A percentile compares a stretch with the other conserved stretches of the same genome.
These are phyloP conservation scores for Polyrhizophydium stewartii DNA, from an alignment of 371 early-diverging fungal species.

Conservation along the genomic window DNA sequence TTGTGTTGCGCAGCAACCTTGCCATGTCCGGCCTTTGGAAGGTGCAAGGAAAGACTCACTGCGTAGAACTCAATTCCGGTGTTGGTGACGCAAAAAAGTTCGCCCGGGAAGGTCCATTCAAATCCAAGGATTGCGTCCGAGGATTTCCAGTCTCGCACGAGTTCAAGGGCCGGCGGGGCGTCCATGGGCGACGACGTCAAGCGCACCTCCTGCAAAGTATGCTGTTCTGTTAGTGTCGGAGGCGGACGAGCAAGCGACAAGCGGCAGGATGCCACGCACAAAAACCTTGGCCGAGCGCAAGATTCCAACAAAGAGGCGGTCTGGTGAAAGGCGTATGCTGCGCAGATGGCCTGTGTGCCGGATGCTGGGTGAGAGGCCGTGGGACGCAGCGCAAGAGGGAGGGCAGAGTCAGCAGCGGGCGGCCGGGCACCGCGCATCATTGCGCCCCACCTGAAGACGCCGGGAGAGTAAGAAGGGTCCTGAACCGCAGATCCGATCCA, in stretches of 20 bases:
- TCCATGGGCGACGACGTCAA: not conserved
- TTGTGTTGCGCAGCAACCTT: too few species aligned
- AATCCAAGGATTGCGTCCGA: slow-evolving; percentile 39
- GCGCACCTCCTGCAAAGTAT: slow-evolving; percentile 3
- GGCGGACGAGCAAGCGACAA: not conserved
- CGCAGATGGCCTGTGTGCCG: slow-evolving; percentile 25
- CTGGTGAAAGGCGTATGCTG: slow-evolving; percentile 19
- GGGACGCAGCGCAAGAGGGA: not conserved
- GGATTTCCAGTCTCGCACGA: slow-evolving; percentile 16
- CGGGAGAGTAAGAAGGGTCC: too few species aligned
- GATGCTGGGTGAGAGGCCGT: not conserved
- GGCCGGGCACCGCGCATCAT: too few species aligned
- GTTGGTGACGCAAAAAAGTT: slow-evolving; percentile 23
- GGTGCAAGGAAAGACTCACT: slow-evolving; percentile 16
- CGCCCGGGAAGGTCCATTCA: slow-evolving; percentile 33
- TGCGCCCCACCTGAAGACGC: too few species aligned
- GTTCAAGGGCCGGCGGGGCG: slow-evolving; percentile 7
- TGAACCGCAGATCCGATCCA: too few species aligned
- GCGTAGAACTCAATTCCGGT: slow-evolving; percentile 27
- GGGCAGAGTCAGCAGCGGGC: not conserved
- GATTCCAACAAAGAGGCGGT: slow-evolving; percentile 20
- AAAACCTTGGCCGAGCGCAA: slow-evolving; percentile 29
- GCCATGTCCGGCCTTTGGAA: too few species aligned
- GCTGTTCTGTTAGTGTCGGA: not conserved
- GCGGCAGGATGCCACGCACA: slow-evolving; percentile 9